Evolutionary conservation across 108 stramenopile species (phyloP), one percentile per base, ranked within the genome.

Genomic region (Skeletonema grethae): DNA sequence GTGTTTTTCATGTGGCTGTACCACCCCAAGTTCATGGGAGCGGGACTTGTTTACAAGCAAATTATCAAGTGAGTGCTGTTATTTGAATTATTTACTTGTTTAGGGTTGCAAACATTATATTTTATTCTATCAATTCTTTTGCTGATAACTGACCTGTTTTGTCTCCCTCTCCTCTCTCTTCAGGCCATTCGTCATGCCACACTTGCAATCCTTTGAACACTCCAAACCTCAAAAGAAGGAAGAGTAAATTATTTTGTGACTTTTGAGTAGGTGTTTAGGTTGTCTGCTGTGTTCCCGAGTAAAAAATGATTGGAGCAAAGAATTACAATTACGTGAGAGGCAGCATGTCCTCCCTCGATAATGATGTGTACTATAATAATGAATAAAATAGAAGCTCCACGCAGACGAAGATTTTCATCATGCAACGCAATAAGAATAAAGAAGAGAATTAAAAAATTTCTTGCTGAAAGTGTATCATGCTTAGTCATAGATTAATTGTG

Each of bases 1-100:
- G 80, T 48, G 1, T 79, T 94, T 60, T 84, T 94, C 64, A 58
- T 88, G 53, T 96, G 92, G 92, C 63, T 96, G 73, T 96, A 88
- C 81, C 90, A 93, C 67, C 93, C 93, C 11, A 78, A 84, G 63
- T 89, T 90, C 36, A 75, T 73, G 76, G 95, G 93, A 13, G 93
- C 95, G 15, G 78, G 73, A 45, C 38, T 92, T 18, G 67, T 96
- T 43, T 94, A 94, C 83, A 80, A 79, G 13, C 77, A 88, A 56
- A 82, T 77, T 29, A 61, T 94, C 16, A 72, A 70, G 80, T 77
- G 25, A 77, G 76, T 77, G 10, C 31, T 30, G 20, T 13, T 34
- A 34, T 43, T 48, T 46, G 36, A 9, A 9, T 24, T 24, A 9
- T 24, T 24, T 53, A 24, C 22, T 53, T 53, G 20, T 22, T 53